Evolutionary conservation across 75 land plant species (phyloP).

Genomic region (Larix kaempferi): DNA sequence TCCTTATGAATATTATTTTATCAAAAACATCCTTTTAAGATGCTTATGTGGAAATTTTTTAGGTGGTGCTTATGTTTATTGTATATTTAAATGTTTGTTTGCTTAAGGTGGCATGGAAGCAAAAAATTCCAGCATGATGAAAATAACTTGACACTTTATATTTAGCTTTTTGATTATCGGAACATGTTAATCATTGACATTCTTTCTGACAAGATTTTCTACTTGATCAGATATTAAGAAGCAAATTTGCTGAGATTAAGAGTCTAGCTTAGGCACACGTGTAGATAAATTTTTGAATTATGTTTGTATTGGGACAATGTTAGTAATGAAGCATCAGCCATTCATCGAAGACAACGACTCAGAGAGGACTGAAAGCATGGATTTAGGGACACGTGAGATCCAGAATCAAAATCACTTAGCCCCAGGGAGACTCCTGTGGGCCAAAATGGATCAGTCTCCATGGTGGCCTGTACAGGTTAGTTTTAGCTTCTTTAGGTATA

Average conservation of each 20-base stretch:
- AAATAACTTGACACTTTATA: neutral
- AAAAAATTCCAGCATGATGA: neutral
- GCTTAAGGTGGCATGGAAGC: neutral
- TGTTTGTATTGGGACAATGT: neutral
- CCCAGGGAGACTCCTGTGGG: slow-evolving; percentile 32
- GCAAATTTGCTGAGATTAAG: neutral
- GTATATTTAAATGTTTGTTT: neutral
- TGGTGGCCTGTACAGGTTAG: slow-evolving; percentile 43
- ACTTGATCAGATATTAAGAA: neutral
- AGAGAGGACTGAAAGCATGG: neutral
- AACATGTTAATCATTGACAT: neutral
- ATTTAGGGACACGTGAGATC: neutral
- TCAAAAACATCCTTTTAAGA: neutral
- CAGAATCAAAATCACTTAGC: neutral
- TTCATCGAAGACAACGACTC: neutral
- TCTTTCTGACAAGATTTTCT: neutral
- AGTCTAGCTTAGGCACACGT: neutral
- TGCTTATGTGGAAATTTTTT: neutral
- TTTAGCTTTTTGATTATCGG: too few species aligned
- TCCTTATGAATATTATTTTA: neutral
- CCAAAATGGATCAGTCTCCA: slow-evolving; percentile 19
- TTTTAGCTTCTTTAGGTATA: neutral
- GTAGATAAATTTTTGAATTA: neutral
- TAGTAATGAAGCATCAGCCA: neutral
- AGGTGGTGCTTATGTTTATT: neutral